These are phyloP conservation scores for Saturnispora zaruensis DNA, from an alignment of 805 yeast genomes.

Conservation along the genomic window DNA sequence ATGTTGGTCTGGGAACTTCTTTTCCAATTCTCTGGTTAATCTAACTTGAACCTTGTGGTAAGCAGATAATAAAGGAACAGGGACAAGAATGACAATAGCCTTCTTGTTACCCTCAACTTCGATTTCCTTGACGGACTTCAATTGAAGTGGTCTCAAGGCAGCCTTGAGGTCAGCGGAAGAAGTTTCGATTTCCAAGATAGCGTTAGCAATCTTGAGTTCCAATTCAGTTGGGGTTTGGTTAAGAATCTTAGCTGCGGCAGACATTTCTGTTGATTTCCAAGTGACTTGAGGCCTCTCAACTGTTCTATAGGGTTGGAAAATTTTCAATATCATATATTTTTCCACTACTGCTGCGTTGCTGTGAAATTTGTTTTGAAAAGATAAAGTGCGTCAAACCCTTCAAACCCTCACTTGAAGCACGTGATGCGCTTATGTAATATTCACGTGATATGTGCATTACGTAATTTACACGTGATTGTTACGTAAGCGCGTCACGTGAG, in stretches of 20 bases:
- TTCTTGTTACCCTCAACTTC: constrained; percentile 98
- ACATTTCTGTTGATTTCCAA: constrained; percentile 45
- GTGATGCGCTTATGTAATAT: constrained; percentile 3
- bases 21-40: constrained; percentile 98
- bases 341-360: constrained; percentile 4
- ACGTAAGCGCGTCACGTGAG: not conserved
- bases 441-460: not conserved
- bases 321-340: not conserved
- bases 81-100: constrained; percentile 96
- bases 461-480: not conserved
- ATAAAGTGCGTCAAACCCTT: not conserved
- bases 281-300: not conserved
- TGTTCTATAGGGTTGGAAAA: not conserved
- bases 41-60: constrained; percentile 97
- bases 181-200: constrained; percentile 90
- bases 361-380: not conserved
- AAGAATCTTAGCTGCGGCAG: constrained; percentile 94
- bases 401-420: constrained; percentile 10
- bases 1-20: constrained; percentile 99
- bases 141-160: constrained; percentile 96
- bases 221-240: constrained; percentile 94
- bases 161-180: constrained; percentile 87
- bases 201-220: constrained; percentile 99
- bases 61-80: constrained; percentile 85
- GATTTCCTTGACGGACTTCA: constrained; percentile 97